Conservation (phyloP, 1,284 basidiomycete species). For the Cystobasidium pallidum region DNA sequence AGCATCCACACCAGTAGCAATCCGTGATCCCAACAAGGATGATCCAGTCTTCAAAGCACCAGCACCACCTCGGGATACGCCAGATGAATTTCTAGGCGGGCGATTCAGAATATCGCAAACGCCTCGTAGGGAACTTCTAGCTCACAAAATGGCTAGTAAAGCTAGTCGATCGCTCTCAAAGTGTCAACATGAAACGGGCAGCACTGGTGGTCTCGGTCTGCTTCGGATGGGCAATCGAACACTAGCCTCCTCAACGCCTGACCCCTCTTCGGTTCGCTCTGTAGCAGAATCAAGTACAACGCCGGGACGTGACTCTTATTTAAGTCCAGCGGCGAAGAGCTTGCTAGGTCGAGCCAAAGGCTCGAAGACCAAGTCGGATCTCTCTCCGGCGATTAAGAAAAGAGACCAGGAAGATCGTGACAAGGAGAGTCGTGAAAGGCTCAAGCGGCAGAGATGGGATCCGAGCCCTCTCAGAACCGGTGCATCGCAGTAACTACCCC, state of each 20-base stretch:
- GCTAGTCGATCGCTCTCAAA: conserved; percentile 58
- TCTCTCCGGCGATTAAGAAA: conserved; percentile 34
- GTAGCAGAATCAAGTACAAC: conserved; percentile 66
- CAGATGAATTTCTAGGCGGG: conserved; percentile 45
- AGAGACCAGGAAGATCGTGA: conserved; percentile 41
- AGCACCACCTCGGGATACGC: conserved; percentile 55
- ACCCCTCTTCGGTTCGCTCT: conserved; percentile 55
- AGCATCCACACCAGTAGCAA: conserved; percentile 78
- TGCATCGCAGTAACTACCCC: not conserved
- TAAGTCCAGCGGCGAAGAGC: conserved; percentile 78
- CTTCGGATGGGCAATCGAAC: conserved; percentile 53
- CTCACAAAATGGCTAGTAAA: conserved; percentile 71
- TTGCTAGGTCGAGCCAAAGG: conserved; percentile 68
- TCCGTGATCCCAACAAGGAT: conserved; percentile 67
- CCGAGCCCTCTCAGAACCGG: conserved; percentile 31
- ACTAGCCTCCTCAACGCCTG: conserved; percentile 54
- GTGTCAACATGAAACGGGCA: conserved; percentile 48
- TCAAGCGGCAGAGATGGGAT: conserved; percentile 48
- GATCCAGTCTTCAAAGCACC: conserved; percentile 45
- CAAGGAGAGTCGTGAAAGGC: conserved; percentile 36
- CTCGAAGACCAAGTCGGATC: conserved; percentile 30
- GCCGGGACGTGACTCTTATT: conserved; percentile 62
- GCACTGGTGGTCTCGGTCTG: conserved; percentile 26
- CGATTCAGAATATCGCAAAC: conserved; percentile 52
- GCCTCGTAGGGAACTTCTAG: conserved; percentile 70